Base-by-base conservation (phyloP, 106 monocot genomes). In the Posidonia australis region DNA sequence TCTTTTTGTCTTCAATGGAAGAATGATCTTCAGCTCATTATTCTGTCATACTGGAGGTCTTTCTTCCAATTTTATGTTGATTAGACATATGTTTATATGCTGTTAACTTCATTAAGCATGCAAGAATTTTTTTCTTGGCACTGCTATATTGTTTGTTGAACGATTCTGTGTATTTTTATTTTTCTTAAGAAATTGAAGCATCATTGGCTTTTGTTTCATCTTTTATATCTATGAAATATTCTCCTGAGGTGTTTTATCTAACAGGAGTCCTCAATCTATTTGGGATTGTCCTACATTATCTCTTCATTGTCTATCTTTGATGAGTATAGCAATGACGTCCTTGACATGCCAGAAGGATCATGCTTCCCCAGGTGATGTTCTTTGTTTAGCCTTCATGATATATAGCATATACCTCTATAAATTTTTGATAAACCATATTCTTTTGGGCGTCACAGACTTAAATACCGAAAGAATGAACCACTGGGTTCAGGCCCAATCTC, bases 291-390 rank as follows among this genome's bases (percentile, higher is more conserved):
- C 13, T 98, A 91, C 57, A 63, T 91, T 22, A 10, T 91, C 31
- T 66, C 87, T 26, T 79, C 91, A 2, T 54, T 98, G 63, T 73
- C 98, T 27, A 79, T 91, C 17, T 98, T 79, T 58, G 91, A 98
- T 58, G 90, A 98, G 45, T 98, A 98, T 77, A 87, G 82, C 42
- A 98, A 98, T 70, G 98, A 98, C 46, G 62, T 88, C 25, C 82
- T 98, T 59, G 91, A 85, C 64, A 46, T 98, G 87, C 77, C 80
- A 18, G 85, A 87, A 72, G 87, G 91, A 47, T 87, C 98, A 74
- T 98, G 87, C 69, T 91, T 98, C 67, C 91, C 91, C 11, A 91
- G 36, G 36, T 36, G 36, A 4, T 36, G 7, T 7, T 36, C 36
- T 4, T 7, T 36, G 36, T 36, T 36, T 7, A 36, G 2, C 7